Evolutionary conservation across 148 eudicot species (phyloP), one percentile per base, ranked within the genome.

Genomic region (Nepenthes mirabilis): DNA sequence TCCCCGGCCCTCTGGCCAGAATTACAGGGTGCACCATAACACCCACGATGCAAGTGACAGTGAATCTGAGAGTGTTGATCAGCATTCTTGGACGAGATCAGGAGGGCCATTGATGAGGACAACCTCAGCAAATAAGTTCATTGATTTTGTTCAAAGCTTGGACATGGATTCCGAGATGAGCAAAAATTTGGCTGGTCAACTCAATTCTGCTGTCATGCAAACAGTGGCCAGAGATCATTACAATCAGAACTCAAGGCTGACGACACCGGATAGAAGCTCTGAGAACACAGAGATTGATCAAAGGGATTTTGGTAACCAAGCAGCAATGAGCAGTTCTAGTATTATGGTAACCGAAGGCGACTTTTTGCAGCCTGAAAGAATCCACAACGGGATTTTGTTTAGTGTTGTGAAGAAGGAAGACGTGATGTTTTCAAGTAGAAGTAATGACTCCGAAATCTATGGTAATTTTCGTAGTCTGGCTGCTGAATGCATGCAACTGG

Each of bases 51-150:
- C 85, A 36, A 93, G 96, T 67, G 99, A 88, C 61, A 84, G 97
- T 56, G 97, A 94, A 68, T 59, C 96, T 2, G 97, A 94, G 57
- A 81, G 63, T 35, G 59, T 70, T 2, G 95, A 84, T 43, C 59
- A 70, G 4, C 75, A 73, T 67, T 71, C 91, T 1, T 94, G 99
- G 99, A 94, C 99, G 9, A 82, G 91, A 56, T 74, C 86, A 2
- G 99, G 97, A 43, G 99, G 99, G 7, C 99, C 99, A 47, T 73
- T 94, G 58, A 94, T 94, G 99, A 84, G 99, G 81, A 86, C 97
- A 0, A 63, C 81, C 8, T 94, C 99, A 3, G 89, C 97, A 0
- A 80, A 90, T 58, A 61, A 68, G 60, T 94, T 86, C 60, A 63
- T 79, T 1, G 87, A 94, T 60, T 88, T 77, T 58, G 83, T 93